A percentile compares a stretch with the other conserved stretches of the same genome.
These are phyloP conservation scores for Colletotrichum horii DNA, from an alignment of 2,329 filamentous ascomycete genomes.

Conservation along the genomic window DNA sequence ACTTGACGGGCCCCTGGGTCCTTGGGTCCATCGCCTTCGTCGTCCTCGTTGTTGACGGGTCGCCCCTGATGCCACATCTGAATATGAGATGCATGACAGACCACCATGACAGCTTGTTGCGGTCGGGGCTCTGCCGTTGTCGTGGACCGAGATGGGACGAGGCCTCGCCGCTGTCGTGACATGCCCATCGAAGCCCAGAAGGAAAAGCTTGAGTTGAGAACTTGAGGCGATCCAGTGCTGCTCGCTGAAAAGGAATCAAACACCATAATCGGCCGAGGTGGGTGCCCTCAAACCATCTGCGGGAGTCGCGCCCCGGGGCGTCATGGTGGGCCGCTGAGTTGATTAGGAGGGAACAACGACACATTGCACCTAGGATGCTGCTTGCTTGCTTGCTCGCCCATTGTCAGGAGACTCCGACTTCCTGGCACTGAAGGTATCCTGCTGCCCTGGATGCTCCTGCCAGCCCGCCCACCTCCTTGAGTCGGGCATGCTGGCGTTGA, in stretches of 20 bases:
- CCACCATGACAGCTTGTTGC: background rate
- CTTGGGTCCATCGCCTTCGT: background rate
- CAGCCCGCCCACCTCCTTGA: background rate
- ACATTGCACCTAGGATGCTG: background rate
- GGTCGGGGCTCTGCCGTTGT: background rate
- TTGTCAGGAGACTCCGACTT: constrained; percentile 1
- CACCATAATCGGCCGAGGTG: background rate
- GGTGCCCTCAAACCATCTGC: background rate
- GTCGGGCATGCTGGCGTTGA: background rate
- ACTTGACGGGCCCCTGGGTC: background rate
- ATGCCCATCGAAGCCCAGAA: background rate
- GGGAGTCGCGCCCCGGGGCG: background rate
- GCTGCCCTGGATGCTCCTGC: background rate
- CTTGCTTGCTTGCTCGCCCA: background rate
- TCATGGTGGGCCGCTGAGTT: background rate
- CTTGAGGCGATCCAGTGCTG: background rate
- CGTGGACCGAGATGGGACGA: constrained; percentile 1
- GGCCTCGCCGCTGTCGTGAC: background rate
- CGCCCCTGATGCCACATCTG: background rate
- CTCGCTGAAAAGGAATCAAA: background rate
- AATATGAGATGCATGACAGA: background rate
- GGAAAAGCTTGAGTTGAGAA: background rate
- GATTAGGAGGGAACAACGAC: background rate
- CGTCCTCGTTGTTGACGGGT: background rate
- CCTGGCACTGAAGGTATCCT: background rate